Evolutionary conservation across 179 eudicot species (phyloP).

Genomic region (Drosera spatulata): DNA sequence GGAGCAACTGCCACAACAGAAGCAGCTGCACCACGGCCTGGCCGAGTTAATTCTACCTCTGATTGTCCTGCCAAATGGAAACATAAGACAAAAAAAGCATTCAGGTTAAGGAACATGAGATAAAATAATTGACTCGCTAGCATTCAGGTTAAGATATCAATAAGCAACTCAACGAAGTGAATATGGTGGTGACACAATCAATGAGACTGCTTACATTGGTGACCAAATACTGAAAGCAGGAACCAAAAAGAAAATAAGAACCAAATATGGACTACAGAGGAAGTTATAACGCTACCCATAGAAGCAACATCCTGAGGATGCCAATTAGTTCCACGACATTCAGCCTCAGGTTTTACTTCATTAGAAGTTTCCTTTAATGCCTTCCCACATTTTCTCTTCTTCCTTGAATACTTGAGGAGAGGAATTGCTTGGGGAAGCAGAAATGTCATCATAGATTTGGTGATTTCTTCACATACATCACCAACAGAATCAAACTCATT

Average conservation of each 20-base stretch:
- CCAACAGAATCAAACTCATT: slow-evolving; percentile 56
- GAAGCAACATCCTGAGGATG: slow-evolving; percentile 12
- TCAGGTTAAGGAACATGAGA: not conserved
- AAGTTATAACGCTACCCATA: slow-evolving; percentile 27
- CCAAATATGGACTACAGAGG: not conserved
- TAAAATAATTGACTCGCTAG: not conserved
- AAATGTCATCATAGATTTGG: slow-evolving; percentile 71
- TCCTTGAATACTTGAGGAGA: slow-evolving; percentile 63
- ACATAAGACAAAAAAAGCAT: slow-evolving; percentile 6
- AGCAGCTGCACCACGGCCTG: slow-evolving; percentile 15
- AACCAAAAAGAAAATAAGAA: too few species aligned
- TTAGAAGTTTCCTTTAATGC: slow-evolving; percentile 12
- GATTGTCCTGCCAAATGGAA: slow-evolving; percentile 21
- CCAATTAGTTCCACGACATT: slow-evolving; percentile 10
- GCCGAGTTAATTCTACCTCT: slow-evolving; percentile 7
- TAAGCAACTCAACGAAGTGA: too few species aligned
- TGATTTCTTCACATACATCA: slow-evolving; percentile 38
- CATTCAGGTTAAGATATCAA: too few species aligned
- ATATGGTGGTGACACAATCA: too few species aligned
- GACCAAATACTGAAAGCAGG: too few species aligned
- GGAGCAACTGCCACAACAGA: slow-evolving; percentile 31
- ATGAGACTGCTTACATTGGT: too few species aligned
- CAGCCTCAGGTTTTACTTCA: slow-evolving; percentile 14
- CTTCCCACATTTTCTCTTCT: slow-evolving; percentile 39
- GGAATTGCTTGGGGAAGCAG: slow-evolving; percentile 90